Evolutionary conservation across 306 rosid species (phyloP).

Genomic region (cucumber (Cucumis sativus)): Cucumber_9930_V3 NC_026660.2:23259001-23259500

Average conservation of each 20-base stretch:
- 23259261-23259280: neutral
- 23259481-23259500: neutral
- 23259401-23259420: neutral
- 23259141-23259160: slow-evolving; percentile 19
- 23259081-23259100: slow-evolving; percentile 62
- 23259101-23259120: slow-evolving; percentile 32
- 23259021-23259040: neutral
- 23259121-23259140: slow-evolving; percentile 11
- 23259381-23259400: neutral
- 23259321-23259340: neutral
- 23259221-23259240: neutral
- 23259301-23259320: neutral
- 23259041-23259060: neutral
- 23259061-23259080: neutral
- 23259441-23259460: neutral
- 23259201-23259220: neutral
- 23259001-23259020: neutral
- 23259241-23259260: slow-evolving; percentile 5
- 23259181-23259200: neutral
- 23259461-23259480: neutral
- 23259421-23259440: neutral
- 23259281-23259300: neutral
- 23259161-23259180: slow-evolving; percentile 34
- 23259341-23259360: neutral
- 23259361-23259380: neutral